Base-by-base conservation (phyloP, 2,329 filamentous ascomycete genomes). In the Diaporthe sp. region DNA sequence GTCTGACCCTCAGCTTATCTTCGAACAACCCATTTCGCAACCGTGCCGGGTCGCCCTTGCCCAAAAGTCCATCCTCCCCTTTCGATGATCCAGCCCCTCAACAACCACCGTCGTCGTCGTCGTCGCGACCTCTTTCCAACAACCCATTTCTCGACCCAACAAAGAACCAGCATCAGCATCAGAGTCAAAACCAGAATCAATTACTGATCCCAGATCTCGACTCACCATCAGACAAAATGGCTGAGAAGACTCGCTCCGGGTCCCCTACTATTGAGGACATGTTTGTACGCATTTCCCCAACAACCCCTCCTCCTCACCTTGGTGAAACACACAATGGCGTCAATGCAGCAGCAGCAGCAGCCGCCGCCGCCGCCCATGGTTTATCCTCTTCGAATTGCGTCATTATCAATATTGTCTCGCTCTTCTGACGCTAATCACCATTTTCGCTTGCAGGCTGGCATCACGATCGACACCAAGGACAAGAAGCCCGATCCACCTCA, bases 21-120 rank as follows among this genome's bases (percentile, higher is more conserved):
- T 95, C 93, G 82, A 95, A 95, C 88, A 96, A 96, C 82, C 94
- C 94, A 77, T 96, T 91, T 80, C 92, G 93, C 86, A 94, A 94
- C 83, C 91, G 92, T 80, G 91, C 92, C 77, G 86, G 87, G 50
- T 94, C 93, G 77, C 92, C 90, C 77, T 79, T 83, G 84, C 82
- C 86, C 85, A 78, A 76, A 30, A 80, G 77, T 70, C 80, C 80
- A n/a, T 84, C 83, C 77, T 92, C 89, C 77, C 91, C 89, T 76
- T 91, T 91, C 81, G 90, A 91, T 83, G 89, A 91, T 83, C 87
- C 85, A 77, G 85, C 86, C 78, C 84, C 86, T 79, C 72, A 71
- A 71, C 66, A 60, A 74, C 74, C 25, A 28, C 19, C 33, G 10
- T 42, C 55, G 42, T 61, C 55, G 42, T 61, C 69, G 33, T 74